These are phyloP conservation scores for Colletotrichum ledebouriae DNA, from an alignment of 2,329 filamentous ascomycete genomes.

Conservation along the genomic window DNA sequence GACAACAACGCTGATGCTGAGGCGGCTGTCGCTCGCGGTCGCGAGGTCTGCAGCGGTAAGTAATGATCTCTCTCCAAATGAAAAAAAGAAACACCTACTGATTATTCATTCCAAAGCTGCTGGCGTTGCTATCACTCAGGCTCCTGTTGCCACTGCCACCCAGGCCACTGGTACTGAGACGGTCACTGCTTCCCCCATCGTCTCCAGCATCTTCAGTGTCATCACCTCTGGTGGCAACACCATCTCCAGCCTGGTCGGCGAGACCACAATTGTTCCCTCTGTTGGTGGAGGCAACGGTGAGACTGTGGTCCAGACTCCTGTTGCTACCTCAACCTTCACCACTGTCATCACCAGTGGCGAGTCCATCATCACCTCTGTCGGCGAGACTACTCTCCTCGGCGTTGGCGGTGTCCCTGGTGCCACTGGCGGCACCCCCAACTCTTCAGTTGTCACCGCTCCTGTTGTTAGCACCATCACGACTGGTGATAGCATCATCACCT, in stretches of 20 bases:
- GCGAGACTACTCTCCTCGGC: slow-evolving; percentile 48
- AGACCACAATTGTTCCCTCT: slow-evolving; percentile 29
- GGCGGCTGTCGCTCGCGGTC: slow-evolving; percentile 55
- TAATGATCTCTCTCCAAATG: neutral
- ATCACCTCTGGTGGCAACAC: slow-evolving; percentile 53
- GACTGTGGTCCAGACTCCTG: slow-evolving; percentile 46
- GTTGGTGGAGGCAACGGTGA: slow-evolving; percentile 10
- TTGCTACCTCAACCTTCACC: slow-evolving; percentile 50
- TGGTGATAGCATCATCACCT: slow-evolving; percentile 28
- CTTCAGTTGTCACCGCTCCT: slow-evolving; percentile 36
- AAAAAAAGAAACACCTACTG: neutral
- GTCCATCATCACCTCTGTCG: slow-evolving; percentile 46
- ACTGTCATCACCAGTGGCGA: slow-evolving; percentile 44
- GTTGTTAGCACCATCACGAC: slow-evolving; percentile 40
- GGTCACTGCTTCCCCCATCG: slow-evolving; percentile 28
- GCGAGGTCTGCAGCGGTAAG: slow-evolving; percentile 56
- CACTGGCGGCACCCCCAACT: slow-evolving; percentile 18
- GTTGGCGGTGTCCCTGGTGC: slow-evolving; percentile 34
- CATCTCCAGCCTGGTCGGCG: slow-evolving; percentile 52
- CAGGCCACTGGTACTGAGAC: slow-evolving; percentile 33
- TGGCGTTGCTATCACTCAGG: slow-evolving; percentile 37
- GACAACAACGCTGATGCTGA: slow-evolving; percentile 49
- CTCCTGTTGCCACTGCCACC: slow-evolving; percentile 46
- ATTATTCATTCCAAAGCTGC: slow-evolving; percentile 30
- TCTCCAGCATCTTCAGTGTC: slow-evolving; percentile 39